phyloP scores from a whole-genome alignment of 116 monocot genomes.

The Phalaenopsis hybrid region DNA sequence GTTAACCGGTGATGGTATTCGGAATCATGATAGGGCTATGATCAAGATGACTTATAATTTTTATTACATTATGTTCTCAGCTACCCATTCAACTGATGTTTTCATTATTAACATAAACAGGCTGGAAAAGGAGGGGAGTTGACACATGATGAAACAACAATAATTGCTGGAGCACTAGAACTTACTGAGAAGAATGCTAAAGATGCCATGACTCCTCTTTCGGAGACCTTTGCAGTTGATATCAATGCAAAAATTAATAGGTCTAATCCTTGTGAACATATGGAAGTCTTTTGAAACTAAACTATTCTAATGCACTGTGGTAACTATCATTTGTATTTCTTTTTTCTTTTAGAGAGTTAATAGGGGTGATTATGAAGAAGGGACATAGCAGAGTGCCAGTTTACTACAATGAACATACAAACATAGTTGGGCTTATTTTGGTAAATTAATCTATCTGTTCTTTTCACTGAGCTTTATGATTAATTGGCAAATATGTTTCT shows the following conservation, averaged over 20 bases:
- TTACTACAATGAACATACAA: conserved; percentile 73
- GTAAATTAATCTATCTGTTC: conserved; percentile 25
- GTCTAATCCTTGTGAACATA: conserved; percentile 13
- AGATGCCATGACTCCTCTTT: conserved; percentile 93
- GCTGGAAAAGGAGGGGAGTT: conserved; percentile 99
- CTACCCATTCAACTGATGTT: not conserved
- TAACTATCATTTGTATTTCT: conserved; percentile 8
- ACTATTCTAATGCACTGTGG: not conserved
- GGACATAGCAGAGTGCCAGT: conserved; percentile 98
- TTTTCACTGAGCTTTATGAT: not conserved
- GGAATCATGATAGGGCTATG: not conserved
- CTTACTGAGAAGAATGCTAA: conserved; percentile 66
- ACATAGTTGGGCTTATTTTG: conserved; percentile 92
- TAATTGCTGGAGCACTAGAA: conserved; percentile 95
- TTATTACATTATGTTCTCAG: not conserved
- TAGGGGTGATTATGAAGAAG: conserved; percentile 72
- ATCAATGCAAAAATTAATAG: conserved; percentile 82
- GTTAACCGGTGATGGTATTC: conserved; percentile 20
- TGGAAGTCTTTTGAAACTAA: not conserved
- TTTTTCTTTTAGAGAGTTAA: conserved; percentile 44
- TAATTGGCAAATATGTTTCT: not conserved
- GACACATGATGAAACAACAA: conserved; percentile 98
- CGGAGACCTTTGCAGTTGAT: conserved; percentile 81
- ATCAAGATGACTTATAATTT: not conserved
- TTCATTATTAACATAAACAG: conserved; percentile 23